Evolutionary conservation across 345 rosid species (phyloP).

Genomic region (Brassica rapa): DNA sequence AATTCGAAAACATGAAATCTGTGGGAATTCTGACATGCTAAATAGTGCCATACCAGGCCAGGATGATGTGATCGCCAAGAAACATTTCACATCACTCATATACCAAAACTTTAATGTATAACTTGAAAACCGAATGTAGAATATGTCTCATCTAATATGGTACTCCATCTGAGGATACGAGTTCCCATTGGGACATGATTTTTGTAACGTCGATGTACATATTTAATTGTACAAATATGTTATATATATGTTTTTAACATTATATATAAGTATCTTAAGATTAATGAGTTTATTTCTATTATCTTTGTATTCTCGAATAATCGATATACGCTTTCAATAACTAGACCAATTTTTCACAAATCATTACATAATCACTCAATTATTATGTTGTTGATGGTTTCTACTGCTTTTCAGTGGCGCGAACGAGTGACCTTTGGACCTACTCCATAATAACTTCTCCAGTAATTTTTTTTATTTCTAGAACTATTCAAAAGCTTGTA

Average conservation of each 20-base stretch:
- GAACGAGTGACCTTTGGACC: slow-evolving; percentile 11
- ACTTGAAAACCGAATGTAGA: background rate
- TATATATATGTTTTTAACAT: no score
- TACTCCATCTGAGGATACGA: background rate
- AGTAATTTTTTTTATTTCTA: background rate
- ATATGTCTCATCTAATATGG: background rate
- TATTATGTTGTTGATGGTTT: slow-evolving; percentile 3
- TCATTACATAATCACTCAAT: slow-evolving; percentile 1
- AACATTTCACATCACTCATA: background rate
- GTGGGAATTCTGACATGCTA: background rate
- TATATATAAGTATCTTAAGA: background rate
- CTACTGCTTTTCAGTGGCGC: background rate
- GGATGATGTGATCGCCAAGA: background rate
- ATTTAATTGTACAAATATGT: background rate
- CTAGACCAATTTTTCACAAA: background rate
- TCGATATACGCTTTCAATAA: background rate
- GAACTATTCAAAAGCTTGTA: background rate
- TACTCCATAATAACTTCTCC: background rate
- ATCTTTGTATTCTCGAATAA: background rate
- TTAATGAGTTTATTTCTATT: background rate
- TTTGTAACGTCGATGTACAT: background rate
- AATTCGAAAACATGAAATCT: background rate
- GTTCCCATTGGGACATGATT: background rate
- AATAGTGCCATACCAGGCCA: background rate
- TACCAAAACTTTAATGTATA: background rate